Evolutionary conservation across 306 rosid genomes (phyloP).

Genomic region (Rosa multiflora): DNA sequence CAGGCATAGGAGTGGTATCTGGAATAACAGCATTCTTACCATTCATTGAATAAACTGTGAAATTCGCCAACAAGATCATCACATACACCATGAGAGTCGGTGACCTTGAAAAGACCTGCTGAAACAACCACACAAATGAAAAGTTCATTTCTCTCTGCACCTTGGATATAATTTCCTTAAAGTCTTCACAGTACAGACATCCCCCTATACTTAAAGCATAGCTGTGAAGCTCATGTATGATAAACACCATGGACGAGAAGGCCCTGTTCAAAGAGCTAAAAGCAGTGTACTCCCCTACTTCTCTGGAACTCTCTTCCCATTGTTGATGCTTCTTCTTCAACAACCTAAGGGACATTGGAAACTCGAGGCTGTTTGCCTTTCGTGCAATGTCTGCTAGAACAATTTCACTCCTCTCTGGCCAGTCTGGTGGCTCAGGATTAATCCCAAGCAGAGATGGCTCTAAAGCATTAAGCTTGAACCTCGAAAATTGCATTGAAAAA

Average conservation of each 20-base stretch:
- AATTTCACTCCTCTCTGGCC: constrained; percentile 64
- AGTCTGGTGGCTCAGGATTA: constrained; percentile 54
- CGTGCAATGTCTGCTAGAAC: constrained; percentile 37
- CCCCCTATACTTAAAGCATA: constrained; percentile 58
- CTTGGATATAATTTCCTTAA: constrained; percentile 44
- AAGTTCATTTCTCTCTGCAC: constrained; percentile 55
- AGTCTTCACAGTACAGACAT: constrained; percentile 48
- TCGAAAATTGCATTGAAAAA: constrained; percentile 15
- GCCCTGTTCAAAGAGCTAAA: constrained; percentile 51
- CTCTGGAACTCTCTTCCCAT: constrained; percentile 31
- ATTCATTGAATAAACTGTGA: constrained; percentile 52
- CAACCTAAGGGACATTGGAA: constrained; percentile 60
- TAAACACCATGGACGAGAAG: constrained; percentile 62
- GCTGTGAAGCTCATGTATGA: constrained; percentile 58
- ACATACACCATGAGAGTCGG: constrained; percentile 65
- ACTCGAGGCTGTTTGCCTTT: constrained; percentile 44
- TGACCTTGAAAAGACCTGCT: constrained; percentile 60
- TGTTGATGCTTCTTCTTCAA: constrained; percentile 59
- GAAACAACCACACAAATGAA: constrained; percentile 77
- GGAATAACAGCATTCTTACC: constrained; percentile 30
- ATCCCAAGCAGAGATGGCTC: constrained; percentile 54
- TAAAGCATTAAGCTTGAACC: constrained; percentile 33
- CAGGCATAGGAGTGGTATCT: constrained; percentile 23
- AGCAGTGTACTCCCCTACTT: constrained; percentile 28
- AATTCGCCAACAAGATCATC: constrained; percentile 68